Base-by-base conservation (phyloP, 2,329 filamentous ascomycete genomes). In the Boeremia lycopersici region DNA sequence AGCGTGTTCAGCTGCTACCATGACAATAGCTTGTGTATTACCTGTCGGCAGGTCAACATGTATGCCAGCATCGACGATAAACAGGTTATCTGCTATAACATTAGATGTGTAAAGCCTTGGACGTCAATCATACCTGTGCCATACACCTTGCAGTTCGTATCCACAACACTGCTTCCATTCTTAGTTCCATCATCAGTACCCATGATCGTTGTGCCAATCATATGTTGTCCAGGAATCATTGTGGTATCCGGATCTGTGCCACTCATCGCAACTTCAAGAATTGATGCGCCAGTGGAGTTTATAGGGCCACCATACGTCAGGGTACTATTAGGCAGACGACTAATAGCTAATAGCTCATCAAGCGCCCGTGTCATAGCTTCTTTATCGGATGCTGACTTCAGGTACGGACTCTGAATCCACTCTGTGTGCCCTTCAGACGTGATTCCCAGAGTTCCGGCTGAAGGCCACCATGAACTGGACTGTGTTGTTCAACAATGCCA, bases 1-100 rank as follows among this genome's bases (percentile, higher is more conserved):
- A 6, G 84, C 85, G 36, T 81, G 79, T 77, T 89, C 86, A 10
- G 85, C 81, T 15, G 81, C 84, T 30, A 84, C 78, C 64, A 88
- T 84, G 56, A 88, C 85, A 40, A 84, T 81, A 1, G 85, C 81
- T 40, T 82, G 82, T 2, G 87, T 87, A 72, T 90, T 90, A 13
- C 85, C 84, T 0, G 85, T 85, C 2, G 85, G 80, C 66, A 88
- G 82, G 53, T 86, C 86, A 0, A 87, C 86, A 76, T 88, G 87
- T 65, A 90, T 86, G 57, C 82, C 84, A 0, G 84, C 87, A 64
- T 90, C 87, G 4, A 89, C 84, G n/a, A 71, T 55, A 57, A 67
- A 73, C n/a, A 68, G 44, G 30, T 70, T 68, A 33, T 69, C 65
- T 41, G 17, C 17, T 13, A 38, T 4, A 17, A 35, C 6, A 4